Conservation (phyloP, 2,329 filamentous ascomycete genomes). For the Hirsutella rhossiliensis region DNA sequence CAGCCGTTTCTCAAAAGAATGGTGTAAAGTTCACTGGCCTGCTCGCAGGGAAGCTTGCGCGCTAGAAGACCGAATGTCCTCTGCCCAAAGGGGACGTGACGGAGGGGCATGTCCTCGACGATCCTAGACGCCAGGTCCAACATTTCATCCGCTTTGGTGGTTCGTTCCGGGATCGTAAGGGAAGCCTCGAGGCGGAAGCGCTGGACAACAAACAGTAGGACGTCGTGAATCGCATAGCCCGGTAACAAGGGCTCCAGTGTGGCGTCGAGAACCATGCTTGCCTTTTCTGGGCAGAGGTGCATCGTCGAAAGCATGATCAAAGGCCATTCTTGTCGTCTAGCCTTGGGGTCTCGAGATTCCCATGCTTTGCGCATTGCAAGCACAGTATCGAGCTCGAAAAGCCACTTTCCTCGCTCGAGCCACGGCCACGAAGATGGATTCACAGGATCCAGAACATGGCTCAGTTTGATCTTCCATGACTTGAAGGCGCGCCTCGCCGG, state of each 20-base stretch:
- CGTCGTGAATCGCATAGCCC: conserved; percentile 25
- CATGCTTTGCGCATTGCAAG: conserved; percentile 22
- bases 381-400: conserved; percentile 16
- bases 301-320: conserved; percentile 23
- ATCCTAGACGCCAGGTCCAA: conserved; percentile 15
- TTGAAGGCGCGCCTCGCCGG: conserved; percentile 12
- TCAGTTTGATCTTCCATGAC: conserved; percentile 16
- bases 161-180: conserved; percentile 9
- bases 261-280: conserved; percentile 20
- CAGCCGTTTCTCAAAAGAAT: conserved; percentile 17
- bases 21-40: conserved; percentile 22
- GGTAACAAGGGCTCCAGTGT: conserved; percentile 23
- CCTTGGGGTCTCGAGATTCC: conserved; percentile 13
- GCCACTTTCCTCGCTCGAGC: conserved; percentile 13
- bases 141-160: conserved; percentile 15
- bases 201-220: conserved; percentile 17
- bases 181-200: conserved; percentile 8
- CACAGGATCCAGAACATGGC: conserved; percentile 8
- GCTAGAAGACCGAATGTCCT: conserved; percentile 22
- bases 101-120: conserved; percentile 15
- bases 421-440: conserved; percentile 12
- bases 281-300: conserved; percentile 17
- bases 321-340: conserved; percentile 18
- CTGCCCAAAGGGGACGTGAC: conserved; percentile 24
- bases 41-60: conserved; percentile 15